phyloP scores from a whole-genome alignment of 108 stramenopile species.

The Schizochytrium sp. region DNA sequence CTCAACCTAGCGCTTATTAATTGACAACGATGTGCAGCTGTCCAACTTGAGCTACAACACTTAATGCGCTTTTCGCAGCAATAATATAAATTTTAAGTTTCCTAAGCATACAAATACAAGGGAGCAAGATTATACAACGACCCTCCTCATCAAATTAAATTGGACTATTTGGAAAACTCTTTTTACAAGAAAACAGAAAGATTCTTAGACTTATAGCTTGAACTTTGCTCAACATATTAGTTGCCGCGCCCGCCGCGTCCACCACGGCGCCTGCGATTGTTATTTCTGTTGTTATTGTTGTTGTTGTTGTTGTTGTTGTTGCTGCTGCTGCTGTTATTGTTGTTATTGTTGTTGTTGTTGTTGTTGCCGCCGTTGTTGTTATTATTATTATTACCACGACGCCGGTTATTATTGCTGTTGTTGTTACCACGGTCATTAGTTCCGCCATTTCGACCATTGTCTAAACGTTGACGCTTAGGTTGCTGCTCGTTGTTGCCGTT shows the following conservation, averaged over 20 bases:
- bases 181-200: neutral
- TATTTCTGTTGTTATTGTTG: slow-evolving; percentile 19
- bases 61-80: too few relatives aligned
- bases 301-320: slow-evolving; percentile 14
- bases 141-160: too few relatives aligned
- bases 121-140: too few relatives aligned
- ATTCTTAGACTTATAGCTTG: neutral
- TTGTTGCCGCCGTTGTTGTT: slow-evolving; percentile 41
- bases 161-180: neutral
- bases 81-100: too few relatives aligned
- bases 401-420: neutral
- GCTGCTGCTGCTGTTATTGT: slow-evolving; percentile 11
- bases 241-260: neutral
- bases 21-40: too few relatives aligned
- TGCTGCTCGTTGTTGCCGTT: neutral
- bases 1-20: too few relatives aligned
- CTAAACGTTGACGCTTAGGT: neutral
- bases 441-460: neutral
- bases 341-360: neutral
- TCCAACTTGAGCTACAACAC: too few relatives aligned
- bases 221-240: neutral
- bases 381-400: neutral
- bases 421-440: neutral
- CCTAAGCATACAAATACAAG: too few relatives aligned
- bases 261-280: neutral